Evolutionary conservation across 306 rosid genomes (phyloP), one percentile per base, ranked within the genome.

Genomic region (Senna tora): DNA sequence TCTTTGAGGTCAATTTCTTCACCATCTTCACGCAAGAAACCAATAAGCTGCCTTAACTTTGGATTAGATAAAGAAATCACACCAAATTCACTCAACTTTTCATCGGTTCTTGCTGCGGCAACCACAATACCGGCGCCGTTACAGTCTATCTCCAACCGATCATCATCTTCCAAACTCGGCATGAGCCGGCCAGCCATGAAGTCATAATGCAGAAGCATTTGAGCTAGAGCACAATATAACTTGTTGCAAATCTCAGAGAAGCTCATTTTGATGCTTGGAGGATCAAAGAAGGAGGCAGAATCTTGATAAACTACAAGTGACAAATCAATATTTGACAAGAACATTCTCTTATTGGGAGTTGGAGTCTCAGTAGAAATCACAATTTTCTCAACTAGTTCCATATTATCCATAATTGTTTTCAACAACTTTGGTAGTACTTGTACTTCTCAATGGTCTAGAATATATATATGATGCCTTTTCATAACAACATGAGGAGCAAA

Each of bases 311-410:
- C 88, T 25, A 86, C 88, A 10, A 88, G 84, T 6, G 87, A 56
- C 13, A 81, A 10, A 43, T 88, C 88, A 58, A 88, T 88, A 45
- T 88, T 88, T 22, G 90, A 83, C 45, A 85, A 78, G 71, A 88
- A 85, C 61, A 85, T 71, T 56, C 75, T 9, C 54, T 70, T 78
- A 9, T 2, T 9, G 0, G 75, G 80, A 58, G 71, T 77, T 7
- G 87, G 73, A 13, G 72, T 25, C 15, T 80, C 73, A 1, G 87
- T 87, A 36, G 30, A 50, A 17, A 88, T 53, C 22, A 88, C 65
- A 41, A 75, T 59, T 71, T 84, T 86, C 55, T 86, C 84, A 50
- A 84, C 74, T 45, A 86, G 67, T 62, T 84, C 73, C 38, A 86
- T 63, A 4, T 17, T 53, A 19, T 21, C 79, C 86, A 75, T 34